Evolutionary conservation across 2,329 filamentous ascomycete genomes (phyloP).

Genomic region (Venturia carpophila): DNA sequence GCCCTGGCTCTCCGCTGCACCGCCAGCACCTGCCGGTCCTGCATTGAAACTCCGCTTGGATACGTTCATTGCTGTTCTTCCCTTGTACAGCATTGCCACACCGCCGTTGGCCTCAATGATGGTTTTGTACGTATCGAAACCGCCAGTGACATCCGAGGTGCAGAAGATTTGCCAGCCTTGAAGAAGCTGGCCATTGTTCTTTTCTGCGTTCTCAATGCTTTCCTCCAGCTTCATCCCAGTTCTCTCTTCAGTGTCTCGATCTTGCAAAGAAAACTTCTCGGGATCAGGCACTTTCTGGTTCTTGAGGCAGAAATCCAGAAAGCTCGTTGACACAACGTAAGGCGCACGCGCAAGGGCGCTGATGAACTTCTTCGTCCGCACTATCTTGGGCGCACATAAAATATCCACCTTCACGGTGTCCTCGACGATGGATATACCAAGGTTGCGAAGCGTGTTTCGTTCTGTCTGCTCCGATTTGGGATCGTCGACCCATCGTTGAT

Average conservation of each 20-base stretch:
- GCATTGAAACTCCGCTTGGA: conserved; percentile 32
- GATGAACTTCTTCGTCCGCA: conserved; percentile 91
- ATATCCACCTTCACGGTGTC: conserved; percentile 73
- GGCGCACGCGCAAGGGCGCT: conserved; percentile 76
- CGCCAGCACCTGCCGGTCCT: conserved; percentile 50
- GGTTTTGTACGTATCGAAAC: conserved; percentile 72
- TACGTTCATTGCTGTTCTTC: conserved; percentile 57
- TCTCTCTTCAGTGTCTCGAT: conserved; percentile 63
- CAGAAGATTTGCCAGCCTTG: conserved; percentile 74
- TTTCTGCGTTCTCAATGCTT: conserved; percentile 61
- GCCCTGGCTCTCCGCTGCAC: conserved; percentile 38
- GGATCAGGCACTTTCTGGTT: conserved; percentile 57
- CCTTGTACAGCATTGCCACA: conserved; percentile 67
- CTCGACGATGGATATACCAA: conserved; percentile 74
- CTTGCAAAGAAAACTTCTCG: conserved; percentile 59
- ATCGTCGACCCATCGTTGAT: conserved; percentile 71
- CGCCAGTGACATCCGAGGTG: conserved; percentile 69
- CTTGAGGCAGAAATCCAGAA: conserved; percentile 69
- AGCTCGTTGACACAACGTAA: conserved; percentile 66
- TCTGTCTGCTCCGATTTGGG: conserved; percentile 65
- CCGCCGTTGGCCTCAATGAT: conserved; percentile 89
- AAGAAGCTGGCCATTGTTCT: conserved; percentile 70
- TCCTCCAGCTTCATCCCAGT: conserved; percentile 62
- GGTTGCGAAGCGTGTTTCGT: conserved; percentile 65
- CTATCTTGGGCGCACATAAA: conserved; percentile 75